These are phyloP conservation scores for Paramyrothecium sp. DNA, from an alignment of 2,329 filamentous ascomycete species.

Conservation along the genomic window DNA sequence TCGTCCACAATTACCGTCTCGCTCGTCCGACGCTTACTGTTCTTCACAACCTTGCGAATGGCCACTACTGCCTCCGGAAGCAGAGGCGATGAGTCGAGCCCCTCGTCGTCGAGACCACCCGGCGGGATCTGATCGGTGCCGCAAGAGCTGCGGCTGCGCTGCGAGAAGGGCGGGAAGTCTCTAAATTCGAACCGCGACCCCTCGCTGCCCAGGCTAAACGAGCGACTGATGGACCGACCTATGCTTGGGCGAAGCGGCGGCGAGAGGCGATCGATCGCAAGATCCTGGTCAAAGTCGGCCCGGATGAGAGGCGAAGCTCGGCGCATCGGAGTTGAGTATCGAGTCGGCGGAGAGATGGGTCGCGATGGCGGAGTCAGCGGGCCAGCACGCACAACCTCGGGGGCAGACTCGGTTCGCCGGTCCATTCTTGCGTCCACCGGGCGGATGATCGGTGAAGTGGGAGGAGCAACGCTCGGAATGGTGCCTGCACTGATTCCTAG, in stretches of 20 bases:
- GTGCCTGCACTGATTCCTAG: conserved; percentile 24
- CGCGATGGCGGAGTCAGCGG: conserved; percentile 21
- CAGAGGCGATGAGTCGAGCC: conserved; percentile 25
- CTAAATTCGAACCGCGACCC: conserved; percentile 27
- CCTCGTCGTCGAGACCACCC: conserved; percentile 17
- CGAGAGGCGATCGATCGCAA: conserved; percentile 35
- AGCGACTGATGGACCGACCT: conserved; percentile 30
- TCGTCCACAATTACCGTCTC: conserved; percentile 28
- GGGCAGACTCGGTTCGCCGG: conserved; percentile 23
- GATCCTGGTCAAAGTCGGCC: conserved; percentile 34
- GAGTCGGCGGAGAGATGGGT: conserved; percentile 24
- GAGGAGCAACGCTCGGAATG: conserved; percentile 9
- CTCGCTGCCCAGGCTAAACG: conserved; percentile 30
- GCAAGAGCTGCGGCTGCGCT: conserved; percentile 26
- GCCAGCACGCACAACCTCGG: conserved; percentile 10
- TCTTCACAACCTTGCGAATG: conserved; percentile 21
- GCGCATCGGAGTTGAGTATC: conserved; percentile 24
- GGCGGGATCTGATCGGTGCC: conserved; percentile 12
- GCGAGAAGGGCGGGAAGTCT: conserved; percentile 34
- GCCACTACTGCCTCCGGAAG: conserved; percentile 32
- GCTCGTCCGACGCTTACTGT: conserved; percentile 13
- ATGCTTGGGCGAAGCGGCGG: conserved; percentile 28
- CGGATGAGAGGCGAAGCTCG: conserved; percentile 31
- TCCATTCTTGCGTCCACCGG: conserved; percentile 22
- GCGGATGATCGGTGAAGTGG: conserved; percentile 29